These are phyloP conservation scores for Talaromyces sp. DNA, from an alignment of 2,329 filamentous ascomycete species.

Conservation along the genomic window DNA sequence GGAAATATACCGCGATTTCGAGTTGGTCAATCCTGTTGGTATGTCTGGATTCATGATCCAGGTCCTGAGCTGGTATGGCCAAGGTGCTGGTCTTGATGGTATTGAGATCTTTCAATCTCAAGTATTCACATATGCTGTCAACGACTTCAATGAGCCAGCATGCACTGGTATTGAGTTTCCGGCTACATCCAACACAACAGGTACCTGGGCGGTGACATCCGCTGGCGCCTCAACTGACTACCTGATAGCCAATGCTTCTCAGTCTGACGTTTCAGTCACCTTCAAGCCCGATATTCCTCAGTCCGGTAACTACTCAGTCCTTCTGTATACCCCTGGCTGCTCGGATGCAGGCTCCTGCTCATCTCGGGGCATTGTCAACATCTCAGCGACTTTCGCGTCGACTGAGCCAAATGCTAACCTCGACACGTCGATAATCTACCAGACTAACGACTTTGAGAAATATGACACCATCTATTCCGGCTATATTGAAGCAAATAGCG, in stretches of 20 bases:
- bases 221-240: constrained; percentile 67
- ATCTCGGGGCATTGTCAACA: constrained; percentile 74
- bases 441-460: constrained; percentile 95
- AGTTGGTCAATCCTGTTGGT: constrained; percentile 80
- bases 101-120: constrained; percentile 81
- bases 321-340: constrained; percentile 90
- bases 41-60: constrained; percentile 86
- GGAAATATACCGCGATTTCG: constrained; percentile 77
- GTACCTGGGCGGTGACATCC: constrained; percentile 66
- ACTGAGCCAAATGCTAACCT: constrained; percentile 45
- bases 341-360: constrained; percentile 71
- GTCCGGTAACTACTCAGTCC: constrained; percentile 87
- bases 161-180: constrained; percentile 65
- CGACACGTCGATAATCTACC: constrained; percentile 65
- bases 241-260: constrained; percentile 63
- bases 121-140: constrained; percentile 79
- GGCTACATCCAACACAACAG: constrained; percentile 66
- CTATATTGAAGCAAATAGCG: constrained; percentile 70
- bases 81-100: constrained; percentile 77
- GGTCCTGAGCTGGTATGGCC: constrained; percentile 82
- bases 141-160: constrained; percentile 81
- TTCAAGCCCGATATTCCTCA: constrained; percentile 74
- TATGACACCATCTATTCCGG: constrained; percentile 91
- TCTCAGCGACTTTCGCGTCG: constrained; percentile 68
- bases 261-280: constrained; percentile 64